Conservation (phyloP, 306 rosid species). For the Lablab purpureus region DNA sequence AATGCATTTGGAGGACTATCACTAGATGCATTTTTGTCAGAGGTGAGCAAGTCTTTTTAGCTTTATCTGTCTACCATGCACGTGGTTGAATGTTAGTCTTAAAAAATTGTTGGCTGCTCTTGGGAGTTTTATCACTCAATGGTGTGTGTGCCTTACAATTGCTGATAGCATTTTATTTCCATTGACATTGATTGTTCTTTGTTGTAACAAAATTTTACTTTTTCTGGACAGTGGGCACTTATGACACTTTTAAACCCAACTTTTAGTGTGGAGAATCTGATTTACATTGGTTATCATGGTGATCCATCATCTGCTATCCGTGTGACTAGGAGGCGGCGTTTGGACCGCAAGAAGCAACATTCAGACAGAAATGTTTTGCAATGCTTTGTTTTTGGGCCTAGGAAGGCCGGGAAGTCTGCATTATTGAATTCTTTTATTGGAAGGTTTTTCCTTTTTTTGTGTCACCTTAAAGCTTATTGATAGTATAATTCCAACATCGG, state of each 20-base stretch:
- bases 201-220: constrained; percentile 32
- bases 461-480: constrained; percentile 24
- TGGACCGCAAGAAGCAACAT: constrained; percentile 88
- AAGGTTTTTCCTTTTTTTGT: constrained; percentile 59
- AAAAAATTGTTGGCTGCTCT: constrained; percentile 1
- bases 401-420: constrained; percentile 91
- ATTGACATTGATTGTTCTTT: constrained; percentile 4
- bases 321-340: constrained; percentile 80
- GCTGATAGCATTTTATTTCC: constrained; percentile 11
- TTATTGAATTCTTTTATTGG: constrained; percentile 82
- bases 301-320: constrained; percentile 82
- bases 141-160: constrained; percentile 13
- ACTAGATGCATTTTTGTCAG: constrained; percentile 84
- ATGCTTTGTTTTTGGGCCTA: constrained; percentile 96
- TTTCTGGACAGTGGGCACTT: constrained; percentile 84
- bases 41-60: constrained; percentile 43
- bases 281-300: constrained; percentile 83
- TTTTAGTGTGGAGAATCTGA: constrained; percentile 84
- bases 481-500: neutral
- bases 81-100: constrained; percentile 18
- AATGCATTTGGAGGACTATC: constrained; percentile 87
- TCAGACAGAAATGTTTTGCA: constrained; percentile 87
- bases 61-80: constrained; percentile 8
- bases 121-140: constrained; percentile 25
- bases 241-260: constrained; percentile 91